phyloP scores from a whole-genome alignment of 2,329 filamentous ascomycete species.

The Thelonectria olida region DNA sequence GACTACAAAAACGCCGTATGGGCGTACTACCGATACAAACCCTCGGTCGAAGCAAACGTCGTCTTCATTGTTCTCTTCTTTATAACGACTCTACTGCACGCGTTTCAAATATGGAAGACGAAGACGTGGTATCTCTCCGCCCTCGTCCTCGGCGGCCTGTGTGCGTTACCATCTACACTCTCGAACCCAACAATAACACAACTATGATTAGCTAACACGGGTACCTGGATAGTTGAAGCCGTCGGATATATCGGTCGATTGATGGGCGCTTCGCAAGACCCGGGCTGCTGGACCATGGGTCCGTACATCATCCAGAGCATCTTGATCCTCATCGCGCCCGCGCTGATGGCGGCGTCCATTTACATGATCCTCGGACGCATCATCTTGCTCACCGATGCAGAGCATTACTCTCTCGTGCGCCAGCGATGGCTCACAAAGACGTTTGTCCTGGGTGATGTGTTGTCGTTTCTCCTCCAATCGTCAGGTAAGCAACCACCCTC shows the following conservation, averaged over 20 bases:
- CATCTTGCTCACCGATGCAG: constrained; percentile 49
- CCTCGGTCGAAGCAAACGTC: constrained; percentile 33
- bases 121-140: constrained; percentile 40
- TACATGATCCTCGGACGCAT: constrained; percentile 58
- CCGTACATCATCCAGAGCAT: constrained; percentile 53
- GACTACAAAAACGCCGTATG: constrained; percentile 35
- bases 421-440: constrained; percentile 58
- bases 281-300: constrained; percentile 46
- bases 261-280: constrained; percentile 50
- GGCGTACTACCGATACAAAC: constrained; percentile 37
- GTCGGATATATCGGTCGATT: constrained; percentile 58
- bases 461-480: constrained; percentile 51
- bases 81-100: constrained; percentile 32
- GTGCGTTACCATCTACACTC: constrained; percentile 19
- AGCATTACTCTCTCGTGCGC: constrained; percentile 51
- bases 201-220: neutral
- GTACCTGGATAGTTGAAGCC: constrained; percentile 30
- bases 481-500: constrained; percentile 21
- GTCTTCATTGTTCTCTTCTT: constrained; percentile 38
- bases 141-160: constrained; percentile 33
- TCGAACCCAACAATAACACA: neutral
- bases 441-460: constrained; percentile 61
- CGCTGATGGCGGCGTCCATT: constrained; percentile 56
- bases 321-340: constrained; percentile 50
- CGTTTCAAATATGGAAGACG: constrained; percentile 35